A percentile compares a stretch with the other conserved stretches of the same genome.
Evolutionary conservation across 1,139 yeast species (phyloP).

Genomic region (Suhomyces atakaporum): DNA sequence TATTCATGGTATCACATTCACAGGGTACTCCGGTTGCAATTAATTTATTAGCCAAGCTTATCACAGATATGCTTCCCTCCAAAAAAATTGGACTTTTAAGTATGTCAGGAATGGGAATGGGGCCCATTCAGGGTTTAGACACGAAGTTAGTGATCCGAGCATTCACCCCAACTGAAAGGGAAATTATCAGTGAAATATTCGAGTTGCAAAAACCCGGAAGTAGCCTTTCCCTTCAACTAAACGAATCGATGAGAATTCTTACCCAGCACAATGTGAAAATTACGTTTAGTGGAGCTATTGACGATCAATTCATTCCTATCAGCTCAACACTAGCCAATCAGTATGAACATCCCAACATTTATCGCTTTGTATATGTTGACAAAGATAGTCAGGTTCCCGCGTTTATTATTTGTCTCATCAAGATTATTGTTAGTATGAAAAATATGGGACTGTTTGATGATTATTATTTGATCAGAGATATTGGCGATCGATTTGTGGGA

Average conservation of each 20-base stretch:
- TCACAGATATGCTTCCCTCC: conserved; percentile 18
- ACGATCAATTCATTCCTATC: conserved; percentile 49
- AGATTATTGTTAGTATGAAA: conserved; percentile 35
- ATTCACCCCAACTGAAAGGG: conserved; percentile 48
- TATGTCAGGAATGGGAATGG: conserved; percentile 48
- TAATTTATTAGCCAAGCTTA: conserved; percentile 39
- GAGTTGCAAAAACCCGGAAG: conserved; percentile 46
- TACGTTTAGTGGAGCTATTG: conserved; percentile 48
- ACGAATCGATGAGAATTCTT: conserved; percentile 34
- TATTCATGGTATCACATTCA: conserved; percentile 47
- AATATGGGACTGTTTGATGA: conserved; percentile 40
- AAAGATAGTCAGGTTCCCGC: conserved; percentile 28
- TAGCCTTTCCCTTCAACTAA: conserved; percentile 31
- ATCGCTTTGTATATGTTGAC: conserved; percentile 39
- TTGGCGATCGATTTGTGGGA: conserved; percentile 36
- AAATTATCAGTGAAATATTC: conserved; percentile 49
- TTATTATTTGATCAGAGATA: conserved; percentile 33
- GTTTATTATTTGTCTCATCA: conserved; percentile 35
- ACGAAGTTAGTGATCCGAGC: conserved; percentile 50
- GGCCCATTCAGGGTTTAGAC: conserved; percentile 48
- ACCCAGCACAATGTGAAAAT: conserved; percentile 48
- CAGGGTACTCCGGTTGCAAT: conserved; percentile 50
- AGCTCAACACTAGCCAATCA: conserved; percentile 47
- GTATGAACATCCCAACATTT: conserved; percentile 55
- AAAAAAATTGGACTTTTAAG: conserved; percentile 35